A percentile compares a stretch with the other conserved stretches of the same genome.
Evolutionary conservation across 106 monocot genomes (phyloP).

Genomic region (Dactylorhiza incarnata): DNA sequence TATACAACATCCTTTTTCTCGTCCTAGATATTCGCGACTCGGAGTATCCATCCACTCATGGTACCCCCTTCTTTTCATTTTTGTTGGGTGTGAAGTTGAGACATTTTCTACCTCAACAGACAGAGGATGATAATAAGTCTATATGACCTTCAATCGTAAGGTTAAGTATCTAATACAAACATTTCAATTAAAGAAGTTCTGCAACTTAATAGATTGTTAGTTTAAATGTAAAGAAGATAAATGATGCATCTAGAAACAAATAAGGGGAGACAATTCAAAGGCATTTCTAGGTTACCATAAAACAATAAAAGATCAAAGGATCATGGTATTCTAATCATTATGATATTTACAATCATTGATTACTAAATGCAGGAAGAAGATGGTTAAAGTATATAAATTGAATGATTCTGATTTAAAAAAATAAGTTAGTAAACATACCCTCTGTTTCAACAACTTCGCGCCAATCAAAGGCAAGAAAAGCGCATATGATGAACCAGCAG

Average conservation of each 20-base stretch:
- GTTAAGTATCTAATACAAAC: not conserved
- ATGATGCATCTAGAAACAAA: not conserved
- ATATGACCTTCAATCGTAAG: not conserved
- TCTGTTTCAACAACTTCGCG: conserved; percentile 61
- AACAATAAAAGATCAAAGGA: not conserved
- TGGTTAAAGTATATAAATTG: not conserved
- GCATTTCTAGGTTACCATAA: not conserved
- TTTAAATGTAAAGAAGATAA: not conserved
- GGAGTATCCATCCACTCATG: too few species aligned
- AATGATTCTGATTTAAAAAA: not conserved
- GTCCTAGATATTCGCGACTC: too few species aligned
- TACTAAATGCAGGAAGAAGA: not conserved
- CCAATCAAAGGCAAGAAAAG: conserved; percentile 64
- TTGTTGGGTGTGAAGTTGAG: too few species aligned
- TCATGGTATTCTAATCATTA: not conserved
- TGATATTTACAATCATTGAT: not conserved
- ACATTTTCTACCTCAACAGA: too few species aligned
- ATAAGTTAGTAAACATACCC: conserved; percentile 29
- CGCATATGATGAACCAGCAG: conserved; percentile 47
- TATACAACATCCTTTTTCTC: too few species aligned
- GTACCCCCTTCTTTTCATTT: too few species aligned
- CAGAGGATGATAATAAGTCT: not conserved
- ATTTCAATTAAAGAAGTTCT: not conserved
- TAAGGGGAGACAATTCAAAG: not conserved
- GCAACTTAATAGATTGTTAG: not conserved